Percentiles rank a stretch among this genome's conserved stretches.
phyloP scores from a whole-genome alignment of 306 rosid species.

The Quercus dentata region DNA sequence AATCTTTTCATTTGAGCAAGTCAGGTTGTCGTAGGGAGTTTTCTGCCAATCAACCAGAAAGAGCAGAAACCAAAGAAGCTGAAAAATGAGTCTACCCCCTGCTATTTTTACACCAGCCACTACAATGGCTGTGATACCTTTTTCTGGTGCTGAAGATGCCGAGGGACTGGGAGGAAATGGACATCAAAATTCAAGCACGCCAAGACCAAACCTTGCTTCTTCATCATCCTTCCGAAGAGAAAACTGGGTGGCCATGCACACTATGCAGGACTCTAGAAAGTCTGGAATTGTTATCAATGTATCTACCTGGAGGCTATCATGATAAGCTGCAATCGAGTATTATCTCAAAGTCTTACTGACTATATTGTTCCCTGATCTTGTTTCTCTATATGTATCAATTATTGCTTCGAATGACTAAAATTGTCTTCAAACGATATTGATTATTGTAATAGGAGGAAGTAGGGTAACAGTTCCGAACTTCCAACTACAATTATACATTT shows the following conservation, averaged over 20 bases:
- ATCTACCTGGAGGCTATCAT: conserved; percentile 60
- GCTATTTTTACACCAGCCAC: conserved; percentile 22
- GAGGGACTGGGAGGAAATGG: conserved; percentile 48
- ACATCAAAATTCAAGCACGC: conserved; percentile 40
- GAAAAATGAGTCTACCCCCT: conserved; percentile 31
- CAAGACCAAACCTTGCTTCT: conserved; percentile 37
- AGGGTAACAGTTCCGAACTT: conserved; percentile 33
- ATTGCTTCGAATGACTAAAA: conserved; percentile 29
- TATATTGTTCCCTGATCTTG: conserved; percentile 26
- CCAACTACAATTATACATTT: conserved; percentile 35
- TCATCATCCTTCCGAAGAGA: conserved; percentile 59
- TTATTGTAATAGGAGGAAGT: conserved; percentile 21
- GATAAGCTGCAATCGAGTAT: not conserved
- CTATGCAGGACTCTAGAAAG: conserved; percentile 58
- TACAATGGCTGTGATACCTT: conserved; percentile 31
- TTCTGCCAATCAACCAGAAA: conserved; percentile 57
- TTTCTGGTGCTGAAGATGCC: conserved; percentile 46
- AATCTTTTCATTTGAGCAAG: not conserved
- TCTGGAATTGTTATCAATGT: conserved; percentile 70
- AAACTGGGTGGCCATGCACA: conserved; percentile 69
- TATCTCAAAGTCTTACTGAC: conserved; percentile 33
- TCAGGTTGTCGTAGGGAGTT: conserved; percentile 86
- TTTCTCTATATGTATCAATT: conserved; percentile 20
- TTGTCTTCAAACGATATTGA: conserved; percentile 20
- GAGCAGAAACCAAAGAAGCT: conserved; percentile 62